Evolutionary conservation across 768 basidiomycete genomes (phyloP), one percentile per base, ranked within the genome.

Genomic region (Amylocystis lapponica): DNA sequence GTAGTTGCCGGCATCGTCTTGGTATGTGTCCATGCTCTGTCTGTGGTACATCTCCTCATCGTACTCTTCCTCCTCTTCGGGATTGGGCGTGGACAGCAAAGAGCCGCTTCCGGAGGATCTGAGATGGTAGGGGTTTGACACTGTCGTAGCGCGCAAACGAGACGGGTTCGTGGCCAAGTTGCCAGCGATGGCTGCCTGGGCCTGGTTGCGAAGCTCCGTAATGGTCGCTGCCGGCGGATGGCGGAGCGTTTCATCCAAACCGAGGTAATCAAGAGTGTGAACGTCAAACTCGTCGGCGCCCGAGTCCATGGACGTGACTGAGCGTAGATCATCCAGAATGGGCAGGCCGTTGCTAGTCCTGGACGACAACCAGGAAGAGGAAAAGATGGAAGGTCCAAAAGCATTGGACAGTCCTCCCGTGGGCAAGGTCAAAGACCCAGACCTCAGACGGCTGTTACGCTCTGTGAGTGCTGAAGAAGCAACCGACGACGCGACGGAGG

Each of bases 221-320:
- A 94, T 81, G 29, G 90, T 92, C 10, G 90, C 91, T 5, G 90
- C 87, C 2, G 83, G 83, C n/a, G 86, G 79, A 39, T 78, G 79
- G 40, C 83, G 76, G 52, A 76, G 71, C 43, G 72, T 67, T 50
- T 91, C 94, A 55, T 93, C 95, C 55, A 98, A 74, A 33, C 95
- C 95, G 38, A 98, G 86, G 64, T 97, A 97, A 64, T 96, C 94
- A 48, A 98, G 77, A 21, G 95, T 97, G 58, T 92, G 90, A 34
- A 93, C 87, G 55, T 92, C 87, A 61, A 90, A 88, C 38, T 91
- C 86, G 41, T 96, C 94, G 19, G 77, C 71, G n/a, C 72, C 77
- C 16, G 84, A 84, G 59, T 89, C 86, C 49, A 79, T 78, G 33
- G 87, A 89, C 27, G 35, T 45, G 34, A 84, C 81, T 35, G 87